phyloP scores from a whole-genome alignment of 2,329 filamentous ascomycete genomes.

The Drechslerella stenobrocha region DNA sequence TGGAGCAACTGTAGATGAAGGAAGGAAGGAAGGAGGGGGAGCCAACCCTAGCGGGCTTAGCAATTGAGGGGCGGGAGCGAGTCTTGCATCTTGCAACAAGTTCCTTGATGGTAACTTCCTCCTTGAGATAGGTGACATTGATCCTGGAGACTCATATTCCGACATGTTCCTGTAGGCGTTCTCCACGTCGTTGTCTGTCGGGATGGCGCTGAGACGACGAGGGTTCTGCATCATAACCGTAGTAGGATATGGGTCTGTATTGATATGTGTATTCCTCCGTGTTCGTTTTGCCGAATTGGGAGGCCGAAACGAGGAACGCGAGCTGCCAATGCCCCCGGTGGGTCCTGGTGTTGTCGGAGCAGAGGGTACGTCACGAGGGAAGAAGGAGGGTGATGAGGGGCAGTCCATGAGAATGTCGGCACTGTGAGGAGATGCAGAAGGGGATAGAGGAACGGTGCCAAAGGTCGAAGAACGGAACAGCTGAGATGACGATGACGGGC shows the following conservation, averaged over 20 bases:
- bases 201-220: conserved; percentile 39
- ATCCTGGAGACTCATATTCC: conserved; percentile 37
- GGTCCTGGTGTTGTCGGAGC: conserved; percentile 41
- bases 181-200: conserved; percentile 37
- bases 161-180: conserved; percentile 42
- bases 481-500: conserved; percentile 12
- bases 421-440: conserved; percentile 31
- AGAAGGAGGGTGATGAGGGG: conserved; percentile 37
- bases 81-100: conserved; percentile 31
- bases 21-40: conserved; percentile 31
- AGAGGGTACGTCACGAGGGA: conserved; percentile 33
- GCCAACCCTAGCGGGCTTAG: conserved; percentile 24
- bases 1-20: conserved; percentile 7
- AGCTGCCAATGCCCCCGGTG: background rate
- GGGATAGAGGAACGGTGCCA: conserved; percentile 31
- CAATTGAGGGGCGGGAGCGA: conserved; percentile 30
- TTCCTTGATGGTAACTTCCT: conserved; percentile 34
- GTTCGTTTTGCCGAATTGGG: conserved; percentile 45
- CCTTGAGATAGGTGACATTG: conserved; percentile 33
- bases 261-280: conserved; percentile 32
- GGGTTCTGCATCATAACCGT: conserved; percentile 19
- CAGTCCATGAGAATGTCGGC: conserved; percentile 46
- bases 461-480: conserved; percentile 42
- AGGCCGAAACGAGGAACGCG: conserved; percentile 37
- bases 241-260: conserved; percentile 38